Base-by-base conservation (phyloP, 257 asterid species). In the Sherardia arvensis region DNA sequence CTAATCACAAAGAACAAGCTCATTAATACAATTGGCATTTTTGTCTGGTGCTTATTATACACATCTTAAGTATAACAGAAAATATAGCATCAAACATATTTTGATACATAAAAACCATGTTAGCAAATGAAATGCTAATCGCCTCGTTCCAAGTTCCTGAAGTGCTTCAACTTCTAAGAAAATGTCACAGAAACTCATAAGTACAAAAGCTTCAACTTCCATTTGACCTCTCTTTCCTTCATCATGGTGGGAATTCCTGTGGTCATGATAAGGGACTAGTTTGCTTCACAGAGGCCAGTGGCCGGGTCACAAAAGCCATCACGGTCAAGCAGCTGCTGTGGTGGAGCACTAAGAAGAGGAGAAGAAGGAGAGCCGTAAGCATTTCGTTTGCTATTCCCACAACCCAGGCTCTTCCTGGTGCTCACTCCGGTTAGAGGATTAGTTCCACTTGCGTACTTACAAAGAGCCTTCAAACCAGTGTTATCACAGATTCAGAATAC, bases 311-410 rank as follows among this genome's bases (percentile, higher is more conserved):
- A 92, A 47, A 79, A 89, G 11, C 99, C 97, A 66, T 93, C 99
- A 0, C 94, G 84, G 18, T 93, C 99, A 12, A 93, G 99, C 66
- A 93, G 79, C 70, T 85, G 78, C 68, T 77, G 79, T 0, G 97
- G 97, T 34, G 99, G 99, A 71, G 95, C 87, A 61, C 97, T 93
- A 30, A 93, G 83, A 69, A 93, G 76, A 66, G 96, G 96, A 10
- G 99, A 93, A 21, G 99, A 93, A 9, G 99, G 97, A 43, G 91
- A 83, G 47, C 99, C 97, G 62, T 89, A 89, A 0, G 97, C 99
- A 68, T 92, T 92, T 72, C 99, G 53, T 69, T 81, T 60, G 62
- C 91, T 89, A 51, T 92, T 92, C 25, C 99, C 99, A 76, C 99
- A 93, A 6, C 99, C 97, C 1, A 93, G 76, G 78, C 99, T 89